Evolutionary conservation across 2,329 filamentous ascomycete genomes (phyloP).

Genomic region (Hymenotorrendiella dingleyae): DNA sequence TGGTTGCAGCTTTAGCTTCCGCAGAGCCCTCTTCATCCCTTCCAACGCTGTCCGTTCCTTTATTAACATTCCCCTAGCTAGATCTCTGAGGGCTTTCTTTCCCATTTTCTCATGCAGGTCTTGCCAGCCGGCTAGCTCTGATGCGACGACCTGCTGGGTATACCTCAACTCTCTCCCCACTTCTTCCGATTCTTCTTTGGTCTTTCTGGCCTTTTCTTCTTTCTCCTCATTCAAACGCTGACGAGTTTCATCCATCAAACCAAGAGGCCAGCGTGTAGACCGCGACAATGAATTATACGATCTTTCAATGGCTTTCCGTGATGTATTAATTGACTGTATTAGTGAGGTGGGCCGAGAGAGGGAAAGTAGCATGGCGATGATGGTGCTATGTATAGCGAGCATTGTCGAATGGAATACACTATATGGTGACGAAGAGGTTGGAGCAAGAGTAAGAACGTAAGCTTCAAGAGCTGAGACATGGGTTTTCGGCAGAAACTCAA

Average conservation of each 20-base stretch:
- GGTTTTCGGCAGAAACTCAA: constrained; percentile 61
- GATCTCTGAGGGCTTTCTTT: constrained; percentile 64
- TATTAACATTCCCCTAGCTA: constrained; percentile 74
- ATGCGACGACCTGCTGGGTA: constrained; percentile 88
- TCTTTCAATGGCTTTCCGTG: constrained; percentile 72
- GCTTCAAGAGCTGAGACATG: constrained; percentile 67
- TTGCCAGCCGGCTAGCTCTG: constrained; percentile 90
- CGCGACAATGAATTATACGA: constrained; percentile 69
- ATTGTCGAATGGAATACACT: constrained; percentile 69
- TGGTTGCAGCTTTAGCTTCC: constrained; percentile 33
- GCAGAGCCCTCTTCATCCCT: constrained; percentile 72
- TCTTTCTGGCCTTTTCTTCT: constrained; percentile 69
- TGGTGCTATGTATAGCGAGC: constrained; percentile 75
- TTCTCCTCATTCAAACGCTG: constrained; percentile 78
- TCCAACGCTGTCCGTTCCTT: constrained; percentile 74
- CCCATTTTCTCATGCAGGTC: constrained; percentile 78
- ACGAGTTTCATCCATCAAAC: constrained; percentile 80
- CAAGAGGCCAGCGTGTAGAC: constrained; percentile 72
- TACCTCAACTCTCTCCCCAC: constrained; percentile 80
- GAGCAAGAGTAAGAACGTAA: constrained; percentile 61
- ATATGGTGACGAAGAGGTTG: constrained; percentile 67
- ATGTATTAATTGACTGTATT: constrained; percentile 67
- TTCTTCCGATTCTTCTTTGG: constrained; percentile 62
- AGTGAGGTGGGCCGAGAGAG: constrained; percentile 74
- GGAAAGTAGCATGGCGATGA: constrained; percentile 72